These are phyloP conservation scores for Fabrea salina DNA, from an alignment of 169 alveolate genomes.

Conservation along the genomic window DNA sequence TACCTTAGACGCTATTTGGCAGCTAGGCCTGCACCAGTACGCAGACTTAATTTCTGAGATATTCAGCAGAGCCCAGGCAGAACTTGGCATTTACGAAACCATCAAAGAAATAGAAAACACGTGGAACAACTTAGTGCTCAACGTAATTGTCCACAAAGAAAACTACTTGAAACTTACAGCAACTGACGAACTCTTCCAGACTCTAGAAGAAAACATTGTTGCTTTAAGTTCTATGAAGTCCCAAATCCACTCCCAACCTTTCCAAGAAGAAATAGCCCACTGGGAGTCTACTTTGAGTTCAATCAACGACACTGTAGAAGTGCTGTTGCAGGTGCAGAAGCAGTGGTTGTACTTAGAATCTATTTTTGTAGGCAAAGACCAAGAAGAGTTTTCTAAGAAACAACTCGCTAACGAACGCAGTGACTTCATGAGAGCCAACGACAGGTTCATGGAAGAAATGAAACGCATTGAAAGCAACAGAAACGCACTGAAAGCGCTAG, in stretches of 20 bases:
- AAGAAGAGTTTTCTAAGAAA: slow-evolving; percentile 85
- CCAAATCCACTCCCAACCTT: slow-evolving; percentile 77
- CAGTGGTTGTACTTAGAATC: slow-evolving; percentile 98
- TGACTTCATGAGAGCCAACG: slow-evolving; percentile 93
- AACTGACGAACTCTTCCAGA: slow-evolving; percentile 69
- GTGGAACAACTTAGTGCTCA: slow-evolving; percentile 61
- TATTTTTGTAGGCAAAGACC: slow-evolving; percentile 92
- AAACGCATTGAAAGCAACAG: slow-evolving; percentile 90
- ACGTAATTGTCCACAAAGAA: slow-evolving; percentile 69
- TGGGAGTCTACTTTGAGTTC: slow-evolving; percentile 87
- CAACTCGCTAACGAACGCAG: slow-evolving; percentile 90
- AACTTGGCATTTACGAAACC: slow-evolving; percentile 61
- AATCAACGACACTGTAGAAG: slow-evolving; percentile 90
- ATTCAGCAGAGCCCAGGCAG: slow-evolving; percentile 64
- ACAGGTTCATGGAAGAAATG: slow-evolving; percentile 90
- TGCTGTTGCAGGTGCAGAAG: slow-evolving; percentile 92
- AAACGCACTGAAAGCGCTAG: slow-evolving; percentile 77
- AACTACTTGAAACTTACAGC: slow-evolving; percentile 71
- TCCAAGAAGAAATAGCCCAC: slow-evolving; percentile 81
- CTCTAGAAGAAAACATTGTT: slow-evolving; percentile 83
- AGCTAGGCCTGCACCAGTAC: slow-evolving; percentile 50
- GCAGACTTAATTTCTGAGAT: slow-evolving; percentile 60
- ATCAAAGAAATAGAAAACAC: slow-evolving; percentile 47
- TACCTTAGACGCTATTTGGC: slow-evolving; percentile 65
- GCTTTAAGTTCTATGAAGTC: slow-evolving; percentile 75